A percentile compares a stretch with the other conserved stretches of the same genome.
Conservation (phyloP, 441 rosid species). For the Croton laevigatus region DNA sequence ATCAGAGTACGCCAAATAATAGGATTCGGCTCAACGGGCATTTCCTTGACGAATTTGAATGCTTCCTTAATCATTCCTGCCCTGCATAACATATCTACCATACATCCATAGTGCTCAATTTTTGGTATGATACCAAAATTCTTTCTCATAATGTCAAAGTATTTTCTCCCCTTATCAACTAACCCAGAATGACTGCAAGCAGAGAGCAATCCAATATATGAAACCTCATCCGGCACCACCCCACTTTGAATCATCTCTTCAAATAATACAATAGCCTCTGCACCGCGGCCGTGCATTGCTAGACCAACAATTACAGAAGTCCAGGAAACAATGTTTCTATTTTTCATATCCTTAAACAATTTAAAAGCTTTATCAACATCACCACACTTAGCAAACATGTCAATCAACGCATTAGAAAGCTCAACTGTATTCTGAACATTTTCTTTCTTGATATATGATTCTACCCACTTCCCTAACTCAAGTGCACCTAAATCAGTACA, state of each 20-base stretch:
- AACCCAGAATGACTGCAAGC: slow-evolving; percentile 62
- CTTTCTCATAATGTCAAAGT: slow-evolving; percentile 37
- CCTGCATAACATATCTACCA: slow-evolving; percentile 55
- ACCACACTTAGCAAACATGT: slow-evolving; percentile 60
- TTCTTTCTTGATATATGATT: slow-evolving; percentile 36
- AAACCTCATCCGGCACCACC: slow-evolving; percentile 41
- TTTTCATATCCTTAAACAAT: slow-evolving; percentile 43
- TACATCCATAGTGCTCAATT: slow-evolving; percentile 53
- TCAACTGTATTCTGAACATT: slow-evolving; percentile 30
- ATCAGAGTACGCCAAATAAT: slow-evolving; percentile 45
- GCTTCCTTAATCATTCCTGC: slow-evolving; percentile 46
- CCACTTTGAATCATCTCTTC: slow-evolving; percentile 42
- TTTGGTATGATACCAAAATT: slow-evolving; percentile 33
- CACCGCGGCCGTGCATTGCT: slow-evolving; percentile 57
- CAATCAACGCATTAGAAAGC: slow-evolving; percentile 45
- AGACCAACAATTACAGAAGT: slow-evolving; percentile 54
- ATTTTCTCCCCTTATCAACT: slow-evolving; percentile 42
- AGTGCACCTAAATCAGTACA: slow-evolving; percentile 53
- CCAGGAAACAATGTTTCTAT: slow-evolving; percentile 47
- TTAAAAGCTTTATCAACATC: slow-evolving; percentile 48
- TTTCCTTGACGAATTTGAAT: slow-evolving; percentile 39
- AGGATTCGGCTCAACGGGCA: slow-evolving; percentile 46
- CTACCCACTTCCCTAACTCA: slow-evolving; percentile 54
- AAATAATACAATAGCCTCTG: slow-evolving; percentile 46
- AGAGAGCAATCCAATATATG: slow-evolving; percentile 49